These are phyloP conservation scores for Auricularia auricula-judae DNA, from an alignment of 768 basidiomycete species.

Conservation along the genomic window DNA sequence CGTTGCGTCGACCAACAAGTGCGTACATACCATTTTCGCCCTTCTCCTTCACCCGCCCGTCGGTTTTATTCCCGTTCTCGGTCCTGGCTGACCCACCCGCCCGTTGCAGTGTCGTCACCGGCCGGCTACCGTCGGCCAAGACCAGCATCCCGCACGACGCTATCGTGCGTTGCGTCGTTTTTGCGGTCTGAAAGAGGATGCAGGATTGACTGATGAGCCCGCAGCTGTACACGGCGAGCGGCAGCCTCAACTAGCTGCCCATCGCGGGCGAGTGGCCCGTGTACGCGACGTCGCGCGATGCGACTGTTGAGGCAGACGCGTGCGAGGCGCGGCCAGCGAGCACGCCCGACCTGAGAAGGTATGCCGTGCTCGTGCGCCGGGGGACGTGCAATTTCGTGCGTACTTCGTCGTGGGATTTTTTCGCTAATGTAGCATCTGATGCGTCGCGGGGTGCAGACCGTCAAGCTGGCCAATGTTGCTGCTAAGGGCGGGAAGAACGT, in stretches of 20 bases:
- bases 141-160: not conserved
- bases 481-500: slow-evolving; percentile 9
- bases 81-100: not conserved
- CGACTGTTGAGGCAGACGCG: slow-evolving; percentile 17
- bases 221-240: not conserved
- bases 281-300: slow-evolving; percentile 20
- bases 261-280: slow-evolving; percentile 17
- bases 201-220: not conserved
- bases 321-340: slow-evolving; percentile 19
- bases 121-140: too few species aligned
- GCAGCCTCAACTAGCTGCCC: slow-evolving; percentile 10
- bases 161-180: slow-evolving; percentile 13
- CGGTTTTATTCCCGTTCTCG: too few species aligned
- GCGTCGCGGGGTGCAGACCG: not conserved
- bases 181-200: not conserved
- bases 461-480: slow-evolving; percentile 14
- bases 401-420: not conserved
- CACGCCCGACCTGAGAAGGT: slow-evolving; percentile 17
- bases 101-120: too few species aligned
- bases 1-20: slow-evolving; percentile 16
- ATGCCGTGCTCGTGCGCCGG: slow-evolving; percentile 22
- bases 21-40: not conserved
- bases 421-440: not conserved
- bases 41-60: not conserved
- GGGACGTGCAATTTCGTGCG: slow-evolving; percentile 19